phyloP scores from a whole-genome alignment of 108 stramenopile genomes.

The Nitzschia sp. region DNA sequence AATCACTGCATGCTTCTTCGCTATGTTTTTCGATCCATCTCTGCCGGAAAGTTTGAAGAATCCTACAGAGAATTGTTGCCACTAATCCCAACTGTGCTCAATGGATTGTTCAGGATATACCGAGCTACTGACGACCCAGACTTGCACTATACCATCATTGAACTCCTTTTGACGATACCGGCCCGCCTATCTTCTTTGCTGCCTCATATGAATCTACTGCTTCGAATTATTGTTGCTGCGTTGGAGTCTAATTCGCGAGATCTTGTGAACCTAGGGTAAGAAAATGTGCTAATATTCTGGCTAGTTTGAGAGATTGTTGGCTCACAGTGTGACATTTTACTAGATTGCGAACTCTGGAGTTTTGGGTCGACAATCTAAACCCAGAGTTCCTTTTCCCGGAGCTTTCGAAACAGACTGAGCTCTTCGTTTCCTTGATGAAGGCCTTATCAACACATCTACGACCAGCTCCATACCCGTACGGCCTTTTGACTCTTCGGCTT shows the following conservation, averaged over 20 bases:
- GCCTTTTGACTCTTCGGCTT: constrained; percentile 85
- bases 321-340: constrained; percentile 66
- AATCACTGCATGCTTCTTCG: constrained; percentile 83
- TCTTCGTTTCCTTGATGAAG: constrained; percentile 72
- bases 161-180: constrained; percentile 91
- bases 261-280: constrained; percentile 83
- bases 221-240: constrained; percentile 85
- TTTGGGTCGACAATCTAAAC: constrained; percentile 97
- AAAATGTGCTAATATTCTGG: too few species aligned
- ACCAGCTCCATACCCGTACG: constrained; percentile 95
- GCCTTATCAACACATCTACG: constrained; percentile 84
- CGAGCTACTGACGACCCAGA: constrained; percentile 39
- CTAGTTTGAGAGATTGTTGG: constrained; percentile 78
- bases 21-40: constrained; percentile 86
- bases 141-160: constrained; percentile 71
- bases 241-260: constrained; percentile 83
- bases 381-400: constrained; percentile 84
- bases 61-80: constrained; percentile 85
- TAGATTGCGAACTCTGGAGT: constrained; percentile 89
- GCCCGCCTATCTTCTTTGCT: constrained; percentile 87
- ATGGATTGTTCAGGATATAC: constrained; percentile 79
- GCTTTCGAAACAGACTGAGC: constrained; percentile 49
- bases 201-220: constrained; percentile 90
- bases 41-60: constrained; percentile 93
- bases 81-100: constrained; percentile 75